phyloP scores from a whole-genome alignment of 345 rosid species.

The Hypericum perforatum region DNA sequence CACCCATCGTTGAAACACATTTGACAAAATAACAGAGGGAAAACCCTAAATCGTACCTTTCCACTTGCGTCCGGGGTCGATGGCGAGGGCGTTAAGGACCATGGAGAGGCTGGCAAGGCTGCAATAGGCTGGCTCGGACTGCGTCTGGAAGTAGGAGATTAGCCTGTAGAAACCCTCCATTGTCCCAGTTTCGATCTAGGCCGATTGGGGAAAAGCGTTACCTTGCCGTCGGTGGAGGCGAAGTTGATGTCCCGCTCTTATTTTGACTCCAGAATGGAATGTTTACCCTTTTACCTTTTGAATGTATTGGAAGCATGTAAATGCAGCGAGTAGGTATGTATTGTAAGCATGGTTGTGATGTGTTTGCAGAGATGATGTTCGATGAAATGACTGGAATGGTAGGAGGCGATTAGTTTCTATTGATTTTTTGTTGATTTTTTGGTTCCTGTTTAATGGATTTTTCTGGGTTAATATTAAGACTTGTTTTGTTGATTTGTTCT shows the following conservation, averaged over 20 bases:
- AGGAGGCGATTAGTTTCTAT: too few relatives aligned
- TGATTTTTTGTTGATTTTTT: too few relatives aligned
- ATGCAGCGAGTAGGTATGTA: too few relatives aligned
- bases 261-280: too few relatives aligned
- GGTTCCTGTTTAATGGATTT: too few relatives aligned
- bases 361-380: too few relatives aligned
- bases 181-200: slow-evolving; percentile 27
- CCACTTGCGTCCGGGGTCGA: slow-evolving; percentile 78
- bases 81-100: slow-evolving; percentile 85
- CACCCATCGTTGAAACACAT: background rate
- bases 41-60: slow-evolving; percentile 39
- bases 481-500: too few relatives aligned
- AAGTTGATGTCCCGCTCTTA: slow-evolving; percentile 72
- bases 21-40: background rate
- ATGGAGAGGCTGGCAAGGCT: slow-evolving; percentile 82
- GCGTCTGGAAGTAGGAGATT: slow-evolving; percentile 80
- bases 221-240: slow-evolving; percentile 77
- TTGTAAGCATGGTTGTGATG: too few relatives aligned
- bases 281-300: too few relatives aligned
- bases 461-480: too few relatives aligned
- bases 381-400: too few relatives aligned
- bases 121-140: slow-evolving; percentile 86
- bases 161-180: slow-evolving; percentile 86
- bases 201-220: slow-evolving; percentile 2
- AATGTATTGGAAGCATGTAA: too few relatives aligned